Conservation (phyloP, 2,329 filamentous ascomycete species). For the Fusarium sacchari region DNA sequence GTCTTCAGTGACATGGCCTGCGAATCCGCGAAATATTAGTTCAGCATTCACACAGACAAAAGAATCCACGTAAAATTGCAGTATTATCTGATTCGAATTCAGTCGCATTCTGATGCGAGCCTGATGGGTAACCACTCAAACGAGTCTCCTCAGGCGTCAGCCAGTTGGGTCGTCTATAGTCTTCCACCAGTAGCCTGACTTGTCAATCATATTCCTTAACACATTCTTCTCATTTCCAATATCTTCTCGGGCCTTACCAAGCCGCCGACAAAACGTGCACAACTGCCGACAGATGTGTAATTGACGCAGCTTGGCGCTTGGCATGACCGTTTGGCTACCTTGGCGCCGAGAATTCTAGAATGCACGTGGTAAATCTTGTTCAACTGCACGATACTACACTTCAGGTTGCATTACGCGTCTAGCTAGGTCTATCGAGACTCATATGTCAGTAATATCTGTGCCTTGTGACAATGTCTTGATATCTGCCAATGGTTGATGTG, state of each 20-base stretch:
- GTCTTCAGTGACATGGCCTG: not conserved
- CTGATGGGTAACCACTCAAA: too few species aligned
- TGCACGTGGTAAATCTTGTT: not conserved
- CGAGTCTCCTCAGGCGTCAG: not conserved
- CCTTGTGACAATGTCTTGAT: not conserved
- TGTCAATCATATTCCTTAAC: too few species aligned
- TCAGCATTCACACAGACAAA: too few species aligned
- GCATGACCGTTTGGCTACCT: not conserved
- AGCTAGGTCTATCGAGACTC: not conserved
- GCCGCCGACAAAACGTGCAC: not conserved
- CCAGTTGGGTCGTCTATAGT: too few species aligned
- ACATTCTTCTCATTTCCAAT: not conserved
- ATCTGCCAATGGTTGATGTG: too few species aligned
- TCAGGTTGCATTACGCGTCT: not conserved
- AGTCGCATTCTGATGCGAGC: not conserved
- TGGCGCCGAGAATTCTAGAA: conserved; percentile 5
- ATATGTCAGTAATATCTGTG: rapidly evolving
- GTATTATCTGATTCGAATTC: rapidly evolving
- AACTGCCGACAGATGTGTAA: not conserved
- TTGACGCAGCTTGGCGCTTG: not conserved
- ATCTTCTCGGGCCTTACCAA: not conserved
- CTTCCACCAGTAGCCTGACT: not conserved
- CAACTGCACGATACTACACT: not conserved
- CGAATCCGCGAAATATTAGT: too few species aligned
- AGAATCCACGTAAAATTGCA: rapidly evolving